Evolutionary conservation across 805 yeast species (phyloP).

Genomic region (Metschnikowia lochheadii): DNA sequence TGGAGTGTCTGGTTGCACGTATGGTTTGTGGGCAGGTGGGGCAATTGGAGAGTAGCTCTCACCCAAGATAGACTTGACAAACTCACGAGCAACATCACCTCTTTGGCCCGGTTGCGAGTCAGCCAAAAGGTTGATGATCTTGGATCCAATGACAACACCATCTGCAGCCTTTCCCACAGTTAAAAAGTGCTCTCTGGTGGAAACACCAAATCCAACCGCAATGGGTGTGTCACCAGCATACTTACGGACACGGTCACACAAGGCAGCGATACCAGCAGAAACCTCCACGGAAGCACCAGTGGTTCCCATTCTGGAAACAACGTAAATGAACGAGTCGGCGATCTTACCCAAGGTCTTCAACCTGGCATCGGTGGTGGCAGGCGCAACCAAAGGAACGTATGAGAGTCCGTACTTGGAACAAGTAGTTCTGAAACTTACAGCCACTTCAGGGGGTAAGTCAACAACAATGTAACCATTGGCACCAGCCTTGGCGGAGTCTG

Average conservation of each 20-base stretch:
- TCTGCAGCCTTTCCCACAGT: constrained; percentile 79
- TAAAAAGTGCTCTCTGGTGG: constrained; percentile 85
- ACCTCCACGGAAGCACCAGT: constrained; percentile 83
- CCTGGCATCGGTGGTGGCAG: constrained; percentile 91
- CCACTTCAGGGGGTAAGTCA: constrained; percentile 98
- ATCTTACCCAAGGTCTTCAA: constrained; percentile 71
- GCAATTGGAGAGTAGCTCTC: constrained; percentile 39
- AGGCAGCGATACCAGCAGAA: constrained; percentile 55
- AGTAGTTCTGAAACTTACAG: constrained; percentile 72
- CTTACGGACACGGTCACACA: constrained; percentile 72
- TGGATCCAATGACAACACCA: constrained; percentile 95
- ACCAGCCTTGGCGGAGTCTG: constrained; percentile 80
- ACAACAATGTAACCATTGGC: constrained; percentile 94
- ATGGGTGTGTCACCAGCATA: constrained; percentile 62
- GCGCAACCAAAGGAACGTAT: constrained; percentile 93
- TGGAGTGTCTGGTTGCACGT: constrained; percentile 11
- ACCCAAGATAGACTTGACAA: constrained; percentile 65
- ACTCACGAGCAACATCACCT: constrained; percentile 59
- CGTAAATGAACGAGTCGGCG: constrained; percentile 95
- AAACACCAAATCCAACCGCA: constrained; percentile 97
- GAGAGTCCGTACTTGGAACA: constrained; percentile 69
- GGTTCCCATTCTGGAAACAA: constrained; percentile 96
- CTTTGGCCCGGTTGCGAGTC: constrained; percentile 60
- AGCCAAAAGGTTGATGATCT: constrained; percentile 66
- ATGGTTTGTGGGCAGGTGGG: constrained; percentile 23